Evolutionary conservation across 78 protist genomes (phyloP).

Genomic region (Dictyostelium capitatum): DNA sequence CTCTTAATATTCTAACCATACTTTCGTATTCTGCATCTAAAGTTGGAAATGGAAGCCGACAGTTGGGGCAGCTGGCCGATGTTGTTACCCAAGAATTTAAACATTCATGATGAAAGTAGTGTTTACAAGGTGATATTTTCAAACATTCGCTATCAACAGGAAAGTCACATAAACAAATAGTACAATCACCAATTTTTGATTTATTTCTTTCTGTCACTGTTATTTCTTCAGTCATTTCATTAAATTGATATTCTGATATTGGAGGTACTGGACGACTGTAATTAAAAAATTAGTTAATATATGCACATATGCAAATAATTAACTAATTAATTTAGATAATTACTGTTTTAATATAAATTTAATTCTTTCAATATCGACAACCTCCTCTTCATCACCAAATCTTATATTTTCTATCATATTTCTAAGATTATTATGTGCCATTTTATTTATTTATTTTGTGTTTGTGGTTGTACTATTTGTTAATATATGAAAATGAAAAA

Average conservation of each 20-base stretch:
- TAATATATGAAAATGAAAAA: no score
- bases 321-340: not conserved
- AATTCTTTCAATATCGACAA: conserved; percentile 56
- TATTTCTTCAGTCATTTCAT: conserved; percentile 63
- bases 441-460: not conserved
- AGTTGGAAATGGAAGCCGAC: conserved; percentile 37
- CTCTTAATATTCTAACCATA: conserved; percentile 24
- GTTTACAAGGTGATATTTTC: conserved; percentile 69
- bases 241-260: conserved; percentile 55
- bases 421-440: not conserved
- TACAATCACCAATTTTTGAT: conserved; percentile 67
- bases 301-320: no score
- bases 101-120: conserved; percentile 62
- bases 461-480: no score
- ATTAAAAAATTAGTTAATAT: not conserved
- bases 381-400: conserved; percentile 2
- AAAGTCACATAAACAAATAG: conserved; percentile 39
- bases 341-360: conserved; percentile 67
- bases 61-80: conserved; percentile 49
- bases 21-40: conserved; percentile 39
- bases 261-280: conserved; percentile 72
- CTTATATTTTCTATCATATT: not conserved
- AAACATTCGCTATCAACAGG: conserved; percentile 30
- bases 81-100: not conserved
- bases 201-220: conserved; percentile 53